Evolutionary conservation across 2,329 filamentous ascomycete species (phyloP), one percentile per base, ranked within the genome.

Genomic region (Hymenoscyphus infarciens): DNA sequence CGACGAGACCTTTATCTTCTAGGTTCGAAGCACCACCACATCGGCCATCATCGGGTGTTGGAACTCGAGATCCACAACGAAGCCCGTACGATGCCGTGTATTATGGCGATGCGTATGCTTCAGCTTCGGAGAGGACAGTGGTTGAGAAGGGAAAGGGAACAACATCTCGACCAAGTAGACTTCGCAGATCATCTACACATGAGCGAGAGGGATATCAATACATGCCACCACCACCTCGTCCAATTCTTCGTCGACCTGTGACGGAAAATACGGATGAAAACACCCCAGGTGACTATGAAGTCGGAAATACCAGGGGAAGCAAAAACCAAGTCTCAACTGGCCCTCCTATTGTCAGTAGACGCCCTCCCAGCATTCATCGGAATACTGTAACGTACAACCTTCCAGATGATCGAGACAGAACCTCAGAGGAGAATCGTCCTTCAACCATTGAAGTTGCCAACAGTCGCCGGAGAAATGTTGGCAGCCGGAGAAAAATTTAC

Each of bases 381-480:
- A 66, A 69, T 55, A 73, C 71, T 2, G 68, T 69, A 1, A 70
- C 71, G 1, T 73, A 73, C 59, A 69, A 73, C 63, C 56, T 29
- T 11, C 35, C 62, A 16, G 67, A 68, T 39, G 16, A 8, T 13
- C 63, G 68, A 15, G 63, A 62, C 5, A 19, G 57, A 22, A 27
- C 33, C 15, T 19, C 15, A 7, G 39, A 45, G 39, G 15, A 31
- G 5, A 31, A 31, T 31, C 29, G 29, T 31, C 29, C 29, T 31
- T 31, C 29, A 31, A 31, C 61, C 52, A 33, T 71, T 31, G 69
- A 73, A 52, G 29, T 68, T 19, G 68, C 69, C 19, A 72, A 68
- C 42, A 60, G 68, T 7, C 67, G 67, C 13, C 67, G 70, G 42
- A 66, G 71, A 29, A 57, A 67, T 27, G 25, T 27, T 27, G 25